Evolutionary conservation across 495 filamentous ascomycete genomes (phyloP), one percentile per base, ranked within the genome.

Genomic region (Penicillium soppii): DNA sequence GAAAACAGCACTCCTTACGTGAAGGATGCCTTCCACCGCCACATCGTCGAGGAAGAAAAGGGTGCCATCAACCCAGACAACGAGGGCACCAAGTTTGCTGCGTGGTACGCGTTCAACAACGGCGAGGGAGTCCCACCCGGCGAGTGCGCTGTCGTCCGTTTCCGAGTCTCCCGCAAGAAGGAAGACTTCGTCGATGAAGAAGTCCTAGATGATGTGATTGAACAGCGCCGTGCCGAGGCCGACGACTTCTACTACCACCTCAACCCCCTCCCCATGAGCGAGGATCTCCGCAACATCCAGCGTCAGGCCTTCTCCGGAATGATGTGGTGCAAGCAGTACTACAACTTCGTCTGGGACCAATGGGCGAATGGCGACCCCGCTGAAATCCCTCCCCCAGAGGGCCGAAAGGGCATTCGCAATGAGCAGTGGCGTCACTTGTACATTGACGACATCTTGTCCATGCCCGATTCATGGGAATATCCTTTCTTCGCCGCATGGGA

Each of bases 401-500:
- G 82, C 10, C 78, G 92, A 36, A 96, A 94, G 65, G 76, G 79
- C 2, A 79, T 97, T 41, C 84, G 92, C 35, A 97, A 97, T 59
- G 73, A 83, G 27, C 82, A 92, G 36, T 97, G 92, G 92, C 92
- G 86, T 58, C 92, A 97, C 65, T 78, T 97, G 71, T 78, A 96
- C 62, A 82, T 96, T 49, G 92, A 97, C 59, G 92, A 97, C 61
- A 88, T 97, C 35, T 73, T 97, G 2, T 96, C 91, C 0, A 97
- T 97, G 92, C 92, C 92, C 5, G 92, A 97, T 60, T 95, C 90
- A 0, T 97, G 92, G 92, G 92, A 97, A 62, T 97, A 97, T 63
- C 92, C 92, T 0, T 97, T 97, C 77, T 97, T 97, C 66, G 92
- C 92, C 12, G 92, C 92, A 1, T 97, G 92, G 92, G 92, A 97